Percentiles rank a stretch among this genome's conserved stretches.
Conservation (phyloP, 495 filamentous ascomycete genomes). For the Trichoderma erinaceum region DNA sequence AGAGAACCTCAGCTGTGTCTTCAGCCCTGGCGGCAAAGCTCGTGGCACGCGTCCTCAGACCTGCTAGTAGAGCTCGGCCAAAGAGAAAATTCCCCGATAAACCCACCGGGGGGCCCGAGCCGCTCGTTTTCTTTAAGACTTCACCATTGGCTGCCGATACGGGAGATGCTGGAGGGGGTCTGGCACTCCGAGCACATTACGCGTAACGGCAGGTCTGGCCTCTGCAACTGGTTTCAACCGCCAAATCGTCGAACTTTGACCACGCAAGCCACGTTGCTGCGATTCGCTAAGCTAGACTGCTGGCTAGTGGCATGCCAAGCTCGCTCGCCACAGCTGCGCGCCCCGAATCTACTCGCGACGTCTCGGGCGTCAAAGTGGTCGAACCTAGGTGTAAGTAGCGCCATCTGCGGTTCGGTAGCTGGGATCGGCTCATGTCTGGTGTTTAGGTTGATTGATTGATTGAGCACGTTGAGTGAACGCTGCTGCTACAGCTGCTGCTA, state of each 20-base stretch:
- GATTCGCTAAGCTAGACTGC: not conserved
- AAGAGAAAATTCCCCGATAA: not conserved
- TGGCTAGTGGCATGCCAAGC: not conserved
- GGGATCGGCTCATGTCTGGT: not conserved
- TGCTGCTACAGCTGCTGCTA: not conserved
- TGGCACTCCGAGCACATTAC: too few species aligned
- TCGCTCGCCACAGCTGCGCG: not conserved
- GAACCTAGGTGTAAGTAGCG: not conserved
- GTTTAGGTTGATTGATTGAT: not conserved
- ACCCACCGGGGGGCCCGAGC: not conserved
- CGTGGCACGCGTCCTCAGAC: not conserved
- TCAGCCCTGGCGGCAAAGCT: slow-evolving; percentile 3
- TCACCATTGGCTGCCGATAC: too few species aligned
- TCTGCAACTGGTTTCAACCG: too few species aligned
- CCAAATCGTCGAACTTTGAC: too few species aligned
- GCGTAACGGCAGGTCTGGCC: too few species aligned
- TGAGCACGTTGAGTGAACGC: not conserved
- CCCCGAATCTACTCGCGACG: not conserved
- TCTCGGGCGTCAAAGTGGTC: not conserved
- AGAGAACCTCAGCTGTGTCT: not conserved
- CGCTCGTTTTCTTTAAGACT: not conserved
- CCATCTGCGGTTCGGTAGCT: slow-evolving; percentile 9
- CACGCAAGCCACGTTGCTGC: too few species aligned
- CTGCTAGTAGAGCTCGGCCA: not conserved
- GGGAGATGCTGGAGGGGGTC: too few species aligned